Evolutionary conservation across 768 basidiomycete species (phyloP), one percentile per base, ranked within the genome.

Genomic region (Kockovaella imperatae): DNA sequence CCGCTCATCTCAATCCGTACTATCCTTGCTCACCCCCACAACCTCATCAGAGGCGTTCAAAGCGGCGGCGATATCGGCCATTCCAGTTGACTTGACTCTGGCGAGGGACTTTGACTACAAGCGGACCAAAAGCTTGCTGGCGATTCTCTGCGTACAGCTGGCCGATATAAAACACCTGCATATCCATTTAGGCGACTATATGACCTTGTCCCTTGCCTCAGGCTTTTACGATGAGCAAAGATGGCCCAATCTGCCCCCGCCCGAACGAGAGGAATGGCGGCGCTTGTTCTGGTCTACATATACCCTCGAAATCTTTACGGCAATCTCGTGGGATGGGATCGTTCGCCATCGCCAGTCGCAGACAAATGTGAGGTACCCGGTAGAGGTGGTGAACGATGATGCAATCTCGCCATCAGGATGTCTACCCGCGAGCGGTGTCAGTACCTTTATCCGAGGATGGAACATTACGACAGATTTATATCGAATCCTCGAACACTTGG

Each of bases 251-350:
- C 34, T 67, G 32, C 53, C 29, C 23, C 50, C 54, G 43, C 47
- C 56, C 1, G 55, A 67, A 32, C 34, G 53, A 13, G 54, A 67
- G 42, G 65, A 67, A 42, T 20, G 65, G 30, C 36, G 65, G 21
- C 44, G 65, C 50, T 40, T 67, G 45, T 67, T 62, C 39, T 67
- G 65, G 65, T 50, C 56, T 11, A 52, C 50, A 8, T 67, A 67
- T 42, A 51, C 56, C 17, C 35, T 53, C 3, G 60, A 62, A 24
- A 50, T 67, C 15, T 67, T 62, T 46, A 13, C 44, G 11, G 47
- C 65, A 6, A 56, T 59, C 17, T 60, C 60, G 0, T 67, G 60
- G 54, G 60, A 57, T 10, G 60, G 60, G 6, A 60, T 60, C 1
- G 42, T 57, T 6, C 55, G 57, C 6, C 55, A 57, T 42, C 50